Conservation (phyloP, 495 filamentous ascomycete genomes). For the Aspergillus carlsbadensis region DNA sequence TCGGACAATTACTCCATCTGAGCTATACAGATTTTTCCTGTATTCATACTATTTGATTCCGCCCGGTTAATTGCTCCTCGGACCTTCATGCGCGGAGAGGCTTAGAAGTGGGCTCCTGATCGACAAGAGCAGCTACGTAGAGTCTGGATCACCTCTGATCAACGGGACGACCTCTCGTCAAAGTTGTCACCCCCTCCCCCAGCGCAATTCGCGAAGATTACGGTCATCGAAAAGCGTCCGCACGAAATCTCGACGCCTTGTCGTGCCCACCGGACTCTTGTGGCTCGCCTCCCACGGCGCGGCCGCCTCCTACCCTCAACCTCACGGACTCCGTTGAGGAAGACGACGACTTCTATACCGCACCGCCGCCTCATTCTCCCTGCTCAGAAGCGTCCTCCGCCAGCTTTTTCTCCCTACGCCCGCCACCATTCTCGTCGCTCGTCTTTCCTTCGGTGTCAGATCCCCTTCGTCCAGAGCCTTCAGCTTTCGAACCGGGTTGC, state of each 20-base stretch:
- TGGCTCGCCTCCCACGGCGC: conserved; percentile 65
- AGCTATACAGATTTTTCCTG: conserved; percentile 10
- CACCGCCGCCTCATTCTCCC: conserved; percentile 62
- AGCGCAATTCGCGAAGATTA: not conserved
- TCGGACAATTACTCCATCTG: not conserved
- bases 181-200: not conserved
- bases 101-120: conserved; percentile 27
- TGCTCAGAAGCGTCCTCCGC: conserved; percentile 65
- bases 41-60: not conserved
- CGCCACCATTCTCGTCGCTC: conserved; percentile 66
- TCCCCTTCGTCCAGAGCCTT: conserved; percentile 49
- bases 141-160: conserved; percentile 28
- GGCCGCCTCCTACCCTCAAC: conserved; percentile 45
- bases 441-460: conserved; percentile 47
- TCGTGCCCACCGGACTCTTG: conserved; percentile 61
- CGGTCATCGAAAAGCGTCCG: not conserved
- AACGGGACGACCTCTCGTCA: conserved; percentile 12
- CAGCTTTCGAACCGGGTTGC: conserved; percentile 56
- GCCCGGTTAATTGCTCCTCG: not conserved
- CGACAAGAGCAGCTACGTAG: conserved; percentile 28
- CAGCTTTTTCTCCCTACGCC: conserved; percentile 48
- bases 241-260: conserved; percentile 54
- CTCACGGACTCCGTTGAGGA: conserved; percentile 42
- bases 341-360: conserved; percentile 50
- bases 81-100: conserved; percentile 7